These are phyloP conservation scores for Boletus holoroseus DNA, from an alignment of 1,284 basidiomycete species.

Conservation along the genomic window DNA sequence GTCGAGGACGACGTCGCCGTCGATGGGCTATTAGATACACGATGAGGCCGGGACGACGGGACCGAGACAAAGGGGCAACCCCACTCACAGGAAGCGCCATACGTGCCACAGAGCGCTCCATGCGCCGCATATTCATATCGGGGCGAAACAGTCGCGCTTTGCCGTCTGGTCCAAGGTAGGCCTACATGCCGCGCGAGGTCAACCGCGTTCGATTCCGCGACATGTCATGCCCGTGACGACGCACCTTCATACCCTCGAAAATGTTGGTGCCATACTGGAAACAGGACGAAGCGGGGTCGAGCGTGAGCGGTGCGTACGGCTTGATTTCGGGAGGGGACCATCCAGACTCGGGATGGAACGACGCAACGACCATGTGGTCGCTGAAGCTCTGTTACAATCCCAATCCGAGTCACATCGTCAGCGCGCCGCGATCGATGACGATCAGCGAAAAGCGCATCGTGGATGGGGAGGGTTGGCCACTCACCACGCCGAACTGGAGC, in stretches of 20 bases:
- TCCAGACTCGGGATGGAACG: conserved; percentile 59
- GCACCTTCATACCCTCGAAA: conserved; percentile 86
- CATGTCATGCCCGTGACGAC: background rate
- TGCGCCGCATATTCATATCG: conserved; percentile 74
- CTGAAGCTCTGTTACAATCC: conserved; percentile 39
- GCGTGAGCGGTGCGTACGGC: conserved; percentile 63
- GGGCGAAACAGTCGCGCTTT: conserved; percentile 72
- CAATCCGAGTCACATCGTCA: background rate
- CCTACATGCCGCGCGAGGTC: conserved; percentile 38
- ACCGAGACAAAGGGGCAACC: no score
- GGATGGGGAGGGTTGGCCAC: background rate
- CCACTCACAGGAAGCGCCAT: conserved; percentile 59
- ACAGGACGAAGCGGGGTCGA: conserved; percentile 73
- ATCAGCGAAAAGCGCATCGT: background rate
- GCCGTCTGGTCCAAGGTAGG: conserved; percentile 65
- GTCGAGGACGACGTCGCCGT: conserved; percentile 55
- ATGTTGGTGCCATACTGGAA: conserved; percentile 74
- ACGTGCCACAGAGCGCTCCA: conserved; percentile 56
- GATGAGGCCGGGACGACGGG: background rate
- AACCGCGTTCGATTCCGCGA: background rate
- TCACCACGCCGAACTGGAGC: conserved; percentile 39
- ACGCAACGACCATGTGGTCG: conserved; percentile 78
- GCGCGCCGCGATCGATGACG: background rate
- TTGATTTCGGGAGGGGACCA: conserved; percentile 81
- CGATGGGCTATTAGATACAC: conserved; percentile 47